Base-by-base conservation (phyloP, 352 stramenopile species). In the Globisporangium carolinianum region DNA sequence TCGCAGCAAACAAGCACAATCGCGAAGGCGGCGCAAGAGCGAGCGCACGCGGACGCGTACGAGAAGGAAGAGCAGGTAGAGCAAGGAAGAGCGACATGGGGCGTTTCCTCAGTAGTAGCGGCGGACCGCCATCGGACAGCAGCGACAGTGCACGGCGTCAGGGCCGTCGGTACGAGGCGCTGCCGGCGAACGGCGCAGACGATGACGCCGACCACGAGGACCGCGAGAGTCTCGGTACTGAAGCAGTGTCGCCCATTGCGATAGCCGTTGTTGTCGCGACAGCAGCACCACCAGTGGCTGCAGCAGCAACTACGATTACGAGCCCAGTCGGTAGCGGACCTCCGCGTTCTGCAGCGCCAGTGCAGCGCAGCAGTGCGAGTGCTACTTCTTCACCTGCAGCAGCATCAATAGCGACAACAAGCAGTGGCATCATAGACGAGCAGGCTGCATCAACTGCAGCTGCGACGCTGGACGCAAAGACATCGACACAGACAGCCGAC, bases 141-240 rank as follows among this genome's bases (percentile, higher is more conserved):
- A 61, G 62, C 57, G 77, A 82, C 24, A 46, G 32, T 41, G 50
- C 58, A 39, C 67, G 72, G 15, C 67, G 75, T 14, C 45, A 49
- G 39, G 62, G 65, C 35, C 81, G 76, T 18, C 68, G 75, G 8
- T 91, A 91, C 69, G 76, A 73, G 50, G 71, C 78, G 45, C 55
- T 91, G 24, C 74, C 76, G 2, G 69, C 66, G 0, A 65, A 70
- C 3, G 76, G 75, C 46, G 72, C 69, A 5, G 68, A 80, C 8
- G 57, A 72, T 5, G 67, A 66, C 41, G 61, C 54, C 6, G 50
- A 58, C 35, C 53, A 62, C 42, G 47, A 51, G 38, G 60, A 54
- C 36, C 53, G 68, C 41, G 49, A 63, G 49, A 65, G 57, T 11
- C 51, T 62, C 39, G 61, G 71, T 36, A 49, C 66, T 39, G 66